Percentiles rank a stretch among this genome's conserved stretches.
These are phyloP conservation scores for Candida ascalaphidarum DNA, from an alignment of 805 yeast species.

Conservation along the genomic window DNA sequence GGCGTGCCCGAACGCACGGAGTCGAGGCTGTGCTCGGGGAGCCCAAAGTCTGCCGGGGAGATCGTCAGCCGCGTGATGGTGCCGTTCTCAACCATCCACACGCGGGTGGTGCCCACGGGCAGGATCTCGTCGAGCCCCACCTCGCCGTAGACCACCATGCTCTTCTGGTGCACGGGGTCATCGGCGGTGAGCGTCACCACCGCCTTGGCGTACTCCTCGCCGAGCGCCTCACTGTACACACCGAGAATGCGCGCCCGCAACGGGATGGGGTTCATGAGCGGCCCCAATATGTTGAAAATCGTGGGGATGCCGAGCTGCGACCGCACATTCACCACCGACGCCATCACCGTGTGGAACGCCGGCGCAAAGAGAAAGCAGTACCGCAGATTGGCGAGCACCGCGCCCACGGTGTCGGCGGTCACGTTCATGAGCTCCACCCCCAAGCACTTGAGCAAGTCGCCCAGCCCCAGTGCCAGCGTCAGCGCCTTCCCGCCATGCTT, in stretches of 20 bases:
- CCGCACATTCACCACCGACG: constrained; percentile 69
- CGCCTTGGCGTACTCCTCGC: constrained; percentile 78
- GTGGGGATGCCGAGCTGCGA: constrained; percentile 81
- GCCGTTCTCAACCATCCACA: constrained; percentile 60
- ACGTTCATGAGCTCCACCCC: constrained; percentile 79
- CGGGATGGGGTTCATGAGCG: constrained; percentile 86
- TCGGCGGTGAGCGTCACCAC: constrained; percentile 52
- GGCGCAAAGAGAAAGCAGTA: constrained; percentile 86
- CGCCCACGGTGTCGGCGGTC: constrained; percentile 51
- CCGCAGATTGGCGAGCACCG: constrained; percentile 38
- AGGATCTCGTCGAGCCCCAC: constrained; percentile 91
- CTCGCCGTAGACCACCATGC: constrained; percentile 90
- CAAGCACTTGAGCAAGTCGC: constrained; percentile 72
- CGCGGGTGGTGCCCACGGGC: constrained; percentile 73
- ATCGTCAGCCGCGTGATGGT: constrained; percentile 36
- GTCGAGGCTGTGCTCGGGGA: constrained; percentile 60
- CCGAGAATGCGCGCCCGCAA: constrained; percentile 77
- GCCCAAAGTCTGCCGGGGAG: constrained; percentile 73
- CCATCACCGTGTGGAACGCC: constrained; percentile 89
- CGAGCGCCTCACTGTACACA: constrained; percentile 73
- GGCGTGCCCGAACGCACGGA: constrained; percentile 83
- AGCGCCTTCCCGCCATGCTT: constrained; percentile 98
- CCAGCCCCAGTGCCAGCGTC: constrained; percentile 88
- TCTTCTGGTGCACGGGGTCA: constrained; percentile 38
- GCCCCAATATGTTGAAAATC: constrained; percentile 90